Base-by-base conservation (phyloP, 2,329 filamentous ascomycete genomes). In the Aspergillus terreus region DNA sequence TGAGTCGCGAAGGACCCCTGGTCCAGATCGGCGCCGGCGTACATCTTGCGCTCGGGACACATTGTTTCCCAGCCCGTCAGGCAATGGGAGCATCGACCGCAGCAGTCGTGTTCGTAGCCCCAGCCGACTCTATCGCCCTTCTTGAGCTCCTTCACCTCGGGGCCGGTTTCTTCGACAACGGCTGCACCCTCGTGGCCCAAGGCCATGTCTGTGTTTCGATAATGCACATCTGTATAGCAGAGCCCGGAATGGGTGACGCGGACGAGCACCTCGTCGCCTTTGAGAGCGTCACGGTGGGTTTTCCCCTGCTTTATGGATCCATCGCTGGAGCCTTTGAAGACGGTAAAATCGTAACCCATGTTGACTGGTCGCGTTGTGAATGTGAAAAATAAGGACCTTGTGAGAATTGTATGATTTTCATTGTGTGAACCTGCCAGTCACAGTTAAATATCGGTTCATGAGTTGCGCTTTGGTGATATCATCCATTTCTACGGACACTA, bases 171-270 rank as follows among this genome's bases (percentile, higher is more conserved):
- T 43, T 66, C 62, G 4, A 74, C 66, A 0, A 67, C 42, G 1
- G 70, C 71, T 1, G 69, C 56, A 25, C 70, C 71, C 61, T 74
- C 71, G 48, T 74, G 71, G 6, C 71, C 71, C 1, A 73, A 63
- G 2, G 57, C 69, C 63, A 70, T 70, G 38, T 69, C 63, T 6
- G 51, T 46, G 11, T 50, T 45, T 11, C 54, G 47, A 53, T 65
- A 70, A 57, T 78, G 74, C 45, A 75, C 58, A 53, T 76, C 79
- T 3, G 85, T 88, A 46, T 82, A 83, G 66, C 86, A 88, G 47
- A 88, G 73, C 27, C 86, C 85, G 2, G 83, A 85, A 52, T 84
- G 82, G 14, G 84, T 87, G 55, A 88, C 74, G 50, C 77, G 78
- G 63, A 88, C 65, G 25, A 84, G 76, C 47, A 87, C 83, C 53